These are phyloP conservation scores for Talaromyces marneffei DNA, from an alignment of 2,329 filamentous ascomycete genomes.

Conservation along the genomic window DNA sequence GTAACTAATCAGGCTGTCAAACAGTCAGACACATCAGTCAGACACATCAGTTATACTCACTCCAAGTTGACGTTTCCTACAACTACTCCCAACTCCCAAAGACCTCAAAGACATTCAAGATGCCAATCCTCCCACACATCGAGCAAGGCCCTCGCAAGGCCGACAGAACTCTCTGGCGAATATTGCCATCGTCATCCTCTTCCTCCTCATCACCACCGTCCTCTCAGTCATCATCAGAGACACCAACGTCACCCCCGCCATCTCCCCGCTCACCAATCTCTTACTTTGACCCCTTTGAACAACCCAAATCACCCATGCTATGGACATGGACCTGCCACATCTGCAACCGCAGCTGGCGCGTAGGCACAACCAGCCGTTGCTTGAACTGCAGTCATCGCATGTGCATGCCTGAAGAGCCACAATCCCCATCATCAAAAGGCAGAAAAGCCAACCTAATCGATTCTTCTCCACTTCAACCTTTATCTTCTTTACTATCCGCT, in stretches of 20 bases:
- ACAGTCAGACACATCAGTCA: neutral
- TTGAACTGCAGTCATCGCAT: slow-evolving; percentile 51
- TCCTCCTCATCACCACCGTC: neutral
- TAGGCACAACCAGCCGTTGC: slow-evolving; percentile 48
- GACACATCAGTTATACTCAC: neutral
- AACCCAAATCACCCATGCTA: neutral
- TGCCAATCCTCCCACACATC: neutral
- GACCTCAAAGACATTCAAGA: neutral
- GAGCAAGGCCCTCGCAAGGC: neutral
- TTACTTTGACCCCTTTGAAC: neutral
- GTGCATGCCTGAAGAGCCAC: slow-evolving; percentile 32
- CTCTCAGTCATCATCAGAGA: neutral
- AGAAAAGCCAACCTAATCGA: neutral
- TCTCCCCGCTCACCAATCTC: neutral
- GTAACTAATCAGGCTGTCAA: neutral
- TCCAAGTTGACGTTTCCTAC: no score
- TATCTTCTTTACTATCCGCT: neutral
- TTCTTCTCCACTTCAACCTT: neutral
- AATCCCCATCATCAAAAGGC: neutral
- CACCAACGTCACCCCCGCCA: neutral
- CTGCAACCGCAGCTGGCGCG: slow-evolving; percentile 43
- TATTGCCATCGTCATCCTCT: neutral
- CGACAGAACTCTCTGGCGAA: neutral
- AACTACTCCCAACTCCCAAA: neutral
- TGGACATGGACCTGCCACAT: slow-evolving; percentile 53